A percentile compares a stretch with the other conserved stretches of the same genome.
phyloP scores from a whole-genome alignment of 2,329 filamentous ascomycete species.

The Pseudovirgaria hyperparasitica region DNA sequence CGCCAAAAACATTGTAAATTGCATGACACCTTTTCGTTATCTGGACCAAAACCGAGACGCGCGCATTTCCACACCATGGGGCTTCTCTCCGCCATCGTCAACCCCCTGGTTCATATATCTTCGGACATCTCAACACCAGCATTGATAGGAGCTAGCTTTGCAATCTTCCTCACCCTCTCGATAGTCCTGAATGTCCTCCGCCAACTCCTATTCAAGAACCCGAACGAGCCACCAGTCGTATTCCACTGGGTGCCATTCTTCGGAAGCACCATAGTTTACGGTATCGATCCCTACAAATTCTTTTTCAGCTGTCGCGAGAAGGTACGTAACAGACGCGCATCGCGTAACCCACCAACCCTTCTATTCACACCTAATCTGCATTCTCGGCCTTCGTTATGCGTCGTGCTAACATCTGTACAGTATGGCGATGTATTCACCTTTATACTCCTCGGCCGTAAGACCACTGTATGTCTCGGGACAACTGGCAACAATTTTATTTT shows the following conservation, averaged over 20 bases:
- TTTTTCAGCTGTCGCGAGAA: conserved; percentile 62
- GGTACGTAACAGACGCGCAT: conserved; percentile 33
- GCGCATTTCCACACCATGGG: conserved; percentile 38
- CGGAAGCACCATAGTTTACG: conserved; percentile 85
- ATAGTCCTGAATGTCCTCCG: conserved; percentile 67
- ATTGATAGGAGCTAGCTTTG: conserved; percentile 30
- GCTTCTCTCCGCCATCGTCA: conserved; percentile 35
- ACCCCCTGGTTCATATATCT: conserved; percentile 35
- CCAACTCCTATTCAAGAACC: conserved; percentile 71
- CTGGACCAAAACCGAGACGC: no score
- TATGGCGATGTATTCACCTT: conserved; percentile 88
- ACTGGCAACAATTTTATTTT: conserved; percentile 83
- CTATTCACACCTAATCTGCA: background rate
- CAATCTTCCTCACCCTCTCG: conserved; percentile 38
- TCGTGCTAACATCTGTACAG: conserved; percentile 30
- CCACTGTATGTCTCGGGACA: conserved; percentile 71
- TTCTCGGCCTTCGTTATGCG: conserved; percentile 14
- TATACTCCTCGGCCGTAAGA: conserved; percentile 76
- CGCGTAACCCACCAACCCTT: no score
- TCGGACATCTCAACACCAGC: conserved; percentile 27
- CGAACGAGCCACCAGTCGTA: conserved; percentile 51
- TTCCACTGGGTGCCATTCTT: conserved; percentile 59
- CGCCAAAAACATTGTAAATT: no score
- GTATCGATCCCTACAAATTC: conserved; percentile 86
- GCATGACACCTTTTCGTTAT: no score